Conservation (phyloP, 192 early-diverging fungal species). For the Gaertneriomyces semiglobifer region DNA sequence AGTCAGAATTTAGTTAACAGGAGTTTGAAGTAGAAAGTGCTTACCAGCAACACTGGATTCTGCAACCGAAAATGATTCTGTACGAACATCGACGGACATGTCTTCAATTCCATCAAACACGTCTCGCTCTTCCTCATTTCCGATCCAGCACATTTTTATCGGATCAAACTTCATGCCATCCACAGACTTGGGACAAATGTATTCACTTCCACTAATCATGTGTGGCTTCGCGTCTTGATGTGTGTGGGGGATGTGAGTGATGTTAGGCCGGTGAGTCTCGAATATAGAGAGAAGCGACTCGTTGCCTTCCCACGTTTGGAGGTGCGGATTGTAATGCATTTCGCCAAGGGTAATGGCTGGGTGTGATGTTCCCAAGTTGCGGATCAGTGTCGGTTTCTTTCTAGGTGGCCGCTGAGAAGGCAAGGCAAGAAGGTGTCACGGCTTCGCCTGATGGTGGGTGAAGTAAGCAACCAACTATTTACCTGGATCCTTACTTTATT, state of each 20-base stretch:
- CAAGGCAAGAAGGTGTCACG: constrained; percentile 34
- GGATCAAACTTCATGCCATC: constrained; percentile 51
- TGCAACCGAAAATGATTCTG: too few relatives aligned
- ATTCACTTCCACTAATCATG: constrained; percentile 34
- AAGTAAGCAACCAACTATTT: constrained; percentile 43
- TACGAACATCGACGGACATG: neutral
- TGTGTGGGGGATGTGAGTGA: neutral
- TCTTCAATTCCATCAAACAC: constrained; percentile 45
- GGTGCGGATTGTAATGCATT: constrained; percentile 49
- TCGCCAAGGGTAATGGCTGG: constrained; percentile 26
- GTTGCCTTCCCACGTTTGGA: constrained; percentile 53
- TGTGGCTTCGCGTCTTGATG: constrained; percentile 16
- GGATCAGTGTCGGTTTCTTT: neutral
- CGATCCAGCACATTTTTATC: constrained; percentile 48
- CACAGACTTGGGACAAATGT: constrained; percentile 32
- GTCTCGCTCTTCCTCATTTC: constrained; percentile 49
- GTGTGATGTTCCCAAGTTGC: neutral
- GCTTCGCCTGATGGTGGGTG: constrained; percentile 35
- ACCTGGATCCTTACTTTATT: constrained; percentile 5
- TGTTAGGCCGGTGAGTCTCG: constrained; percentile 24
- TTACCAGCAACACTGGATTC: too few relatives aligned
- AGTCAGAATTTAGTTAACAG: too few relatives aligned
- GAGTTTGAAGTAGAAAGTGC: too few relatives aligned
- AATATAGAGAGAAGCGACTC: constrained; percentile 44
- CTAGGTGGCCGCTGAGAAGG: neutral